Evolutionary conservation across 2,329 filamentous ascomycete species (phyloP), one percentile per base, ranked within the genome.

Genomic region (Alternaria sp.): DNA sequence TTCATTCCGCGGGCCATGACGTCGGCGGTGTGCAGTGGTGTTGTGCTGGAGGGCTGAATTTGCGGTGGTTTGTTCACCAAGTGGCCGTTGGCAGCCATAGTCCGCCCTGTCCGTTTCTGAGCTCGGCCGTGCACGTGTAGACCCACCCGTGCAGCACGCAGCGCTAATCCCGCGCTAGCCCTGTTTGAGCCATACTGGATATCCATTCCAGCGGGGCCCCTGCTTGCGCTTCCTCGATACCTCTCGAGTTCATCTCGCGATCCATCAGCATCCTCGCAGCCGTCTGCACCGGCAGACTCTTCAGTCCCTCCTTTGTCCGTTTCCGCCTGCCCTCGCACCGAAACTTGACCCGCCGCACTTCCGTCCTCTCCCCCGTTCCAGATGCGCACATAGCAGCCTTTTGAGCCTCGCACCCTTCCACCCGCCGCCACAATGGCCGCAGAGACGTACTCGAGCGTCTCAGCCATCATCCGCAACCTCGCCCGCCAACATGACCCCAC

Each of bases 401-500:
- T 66, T 65, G 57, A 71, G 69, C 60, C 65, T 67, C 68, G 62
- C 67, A 66, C 58, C 67, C 46, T 54, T 60, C 55, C 61, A 65
- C 62, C 66, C 70, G 69, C 66, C 61, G 67, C 67, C 61, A 64
- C 60, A 63, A 75, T 78, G 76, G 70, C 79, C 68, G 71, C 71
- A 69, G 76, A 81, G 66, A 79, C 79, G 25, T 76, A 79, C 51
- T 55, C 70, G 46, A 79, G 78, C 50, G 72, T 82, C 63, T 74
- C 79, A 54, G 74, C 74, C 67, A 81, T 84, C 71, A 75, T 85
- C 63, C 81, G 82, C 68, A 84, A 82, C 72, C 82, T 85, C 69
- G 84, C 83, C 49, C 83, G 84, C 69, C 80, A 82, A 60, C 80
- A 84, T 70, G 78, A 82, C 57, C 81, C 82, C 5, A 58, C 75